Base-by-base conservation (phyloP, 179 eudicot species). In the Drosera spatulata region DNA sequence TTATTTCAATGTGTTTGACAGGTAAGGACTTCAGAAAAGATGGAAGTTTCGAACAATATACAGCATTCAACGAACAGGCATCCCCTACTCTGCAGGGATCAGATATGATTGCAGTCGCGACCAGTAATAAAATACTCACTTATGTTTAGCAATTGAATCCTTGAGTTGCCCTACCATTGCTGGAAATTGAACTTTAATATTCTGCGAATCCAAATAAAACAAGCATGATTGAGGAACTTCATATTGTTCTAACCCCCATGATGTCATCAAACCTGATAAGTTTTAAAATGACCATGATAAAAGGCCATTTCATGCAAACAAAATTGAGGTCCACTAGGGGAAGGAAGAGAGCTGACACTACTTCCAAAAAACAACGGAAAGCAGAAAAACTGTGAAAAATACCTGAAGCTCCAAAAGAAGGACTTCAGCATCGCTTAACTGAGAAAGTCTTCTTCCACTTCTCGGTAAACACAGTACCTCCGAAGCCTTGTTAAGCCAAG, bases 401-500 rank as follows among this genome's bases (percentile, higher is more conserved):
- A 94, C 99, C 97, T 73, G 79, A 71, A 80, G 77, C 45, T 77
- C 73, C 72, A 47, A 44, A 22, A 94, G 71, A 69, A 72, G 66
- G 61, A 78, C 80, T 69, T 81, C 88, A 70, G 75, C 97, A 63
- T 80, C 86, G 66, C 67, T 68, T 70, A 86, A 59, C 72, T 75
- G 62, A 59, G 67, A 77, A 50, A 61, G 78, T 73, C 60, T 64
- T 61, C 66, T 62, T 71, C n/a, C 53, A 63, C 66, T 66, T 70
- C 67, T 60, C 38, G 85, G 79, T 56, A 63, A 61, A 64, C 71
- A 66, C 58, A 78, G 50, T 51, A 86, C 67, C 67, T 81, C 87
- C 54, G 75, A 66, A 60, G 87, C 85, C 69, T 69, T 82, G 79
- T 77, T 85, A 68, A 85, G 88, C 95, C 96, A 86, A 48, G 71